phyloP scores from a whole-genome alignment of 2,329 filamentous ascomycete species.

The Didymella lethalis region DNA sequence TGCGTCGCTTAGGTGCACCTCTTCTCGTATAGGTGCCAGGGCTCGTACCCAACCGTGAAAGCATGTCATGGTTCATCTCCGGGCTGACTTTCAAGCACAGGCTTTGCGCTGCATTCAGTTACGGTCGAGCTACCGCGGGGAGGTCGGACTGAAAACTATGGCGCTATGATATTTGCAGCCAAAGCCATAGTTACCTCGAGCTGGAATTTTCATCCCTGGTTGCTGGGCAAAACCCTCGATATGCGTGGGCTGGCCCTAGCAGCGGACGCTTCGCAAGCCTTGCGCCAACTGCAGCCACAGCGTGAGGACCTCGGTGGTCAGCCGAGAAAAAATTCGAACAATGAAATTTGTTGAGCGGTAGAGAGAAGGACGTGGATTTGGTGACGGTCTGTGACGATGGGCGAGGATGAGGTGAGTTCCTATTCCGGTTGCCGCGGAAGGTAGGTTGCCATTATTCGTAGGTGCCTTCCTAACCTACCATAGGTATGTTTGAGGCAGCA shows the following conservation, averaged over 20 bases:
- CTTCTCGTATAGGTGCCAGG: background rate
- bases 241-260: background rate
- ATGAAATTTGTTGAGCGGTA: background rate
- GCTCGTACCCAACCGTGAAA: conserved; percentile 1
- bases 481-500: background rate
- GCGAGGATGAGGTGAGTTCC: background rate
- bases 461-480: background rate
- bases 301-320: conserved; percentile 3
- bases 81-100: conserved; percentile 3
- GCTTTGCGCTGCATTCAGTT: conserved; percentile 4
- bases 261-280: conserved; percentile 1
- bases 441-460: background rate
- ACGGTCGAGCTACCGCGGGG: background rate
- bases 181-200: background rate
- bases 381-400: background rate
- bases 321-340: background rate
- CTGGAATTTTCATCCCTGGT: background rate
- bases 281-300: conserved; percentile 14
- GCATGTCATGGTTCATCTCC: conserved; percentile 11
- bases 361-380: background rate
- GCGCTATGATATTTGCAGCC: background rate
- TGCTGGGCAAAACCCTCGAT: background rate
- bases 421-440: background rate
- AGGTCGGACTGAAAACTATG: background rate
- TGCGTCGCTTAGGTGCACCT: conserved; percentile 12